Base-by-base conservation (phyloP, 1,284 basidiomycete species). In the Moniliella sp. region DNA sequence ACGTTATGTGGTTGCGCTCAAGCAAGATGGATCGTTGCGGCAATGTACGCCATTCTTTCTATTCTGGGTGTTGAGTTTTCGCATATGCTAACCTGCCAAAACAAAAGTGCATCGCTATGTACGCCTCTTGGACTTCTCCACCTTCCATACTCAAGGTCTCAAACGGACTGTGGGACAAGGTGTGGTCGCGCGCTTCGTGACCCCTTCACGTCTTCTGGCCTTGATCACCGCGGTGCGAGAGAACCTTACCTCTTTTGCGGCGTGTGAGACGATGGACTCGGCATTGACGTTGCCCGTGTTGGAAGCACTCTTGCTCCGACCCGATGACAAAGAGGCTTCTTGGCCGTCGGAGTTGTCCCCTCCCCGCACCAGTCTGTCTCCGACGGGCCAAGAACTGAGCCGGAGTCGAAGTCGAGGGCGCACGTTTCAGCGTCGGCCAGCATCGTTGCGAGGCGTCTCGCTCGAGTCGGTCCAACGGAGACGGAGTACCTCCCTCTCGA, bases 61-160 rank as follows among this genome's bases (percentile, higher is more conserved):
- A 14, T 12, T 27, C 15, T 11, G n/a, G n/a, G n/a, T 13, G 7
- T 13, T 19, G 9, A n/a, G n/a, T n/a, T n/a, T n/a, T n/a, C n/a
- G n/a, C n/a, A n/a, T n/a, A n/a, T n/a, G n/a, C n/a, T n/a, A n/a
- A n/a, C n/a, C n/a, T n/a, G n/a, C n/a, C n/a, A n/a, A n/a, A n/a
- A n/a, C n/a, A n/a, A n/a, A 31, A 10, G 32, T 46, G 1, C 46
- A 48, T 32, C 35, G 33, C 15, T 52, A 41, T 36, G 44, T 54
- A 17, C 50, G 56, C 18, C 33, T 59, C 18, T 34, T 59, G 23
- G 54, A 57, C 51, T 93, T 93, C 55, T 83, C 81, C 48, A 78
- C 83, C 54, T 93, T 88, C 64, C 73, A 82, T 18, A 86, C 84
- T 13, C 83, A 88, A 40, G 86, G 86, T 0, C 80, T 91, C 73